Conservation (phyloP, 768 basidiomycete species). For the Hebeloma cylindrosporum region DNA sequence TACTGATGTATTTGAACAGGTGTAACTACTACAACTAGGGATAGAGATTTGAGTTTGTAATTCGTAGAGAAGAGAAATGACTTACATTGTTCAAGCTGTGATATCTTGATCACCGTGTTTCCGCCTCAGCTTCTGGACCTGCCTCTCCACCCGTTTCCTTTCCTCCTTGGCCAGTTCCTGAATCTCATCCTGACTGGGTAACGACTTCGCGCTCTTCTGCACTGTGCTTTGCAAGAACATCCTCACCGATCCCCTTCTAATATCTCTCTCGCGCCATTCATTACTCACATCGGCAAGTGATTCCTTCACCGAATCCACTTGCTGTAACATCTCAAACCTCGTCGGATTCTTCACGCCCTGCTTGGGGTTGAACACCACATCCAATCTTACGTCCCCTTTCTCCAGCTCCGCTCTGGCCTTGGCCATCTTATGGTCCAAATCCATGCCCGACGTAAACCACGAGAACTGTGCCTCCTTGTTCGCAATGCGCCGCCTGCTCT, state of each 20-base stretch:
- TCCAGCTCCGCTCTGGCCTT: conserved; percentile 58
- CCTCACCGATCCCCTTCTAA: conserved; percentile 35
- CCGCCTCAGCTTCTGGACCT: not conserved
- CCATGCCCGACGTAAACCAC: conserved; percentile 60
- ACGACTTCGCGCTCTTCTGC: conserved; percentile 11
- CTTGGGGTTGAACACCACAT: conserved; percentile 56
- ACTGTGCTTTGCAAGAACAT: conserved; percentile 45
- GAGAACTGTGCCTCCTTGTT: conserved; percentile 72
- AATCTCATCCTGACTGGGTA: conserved; percentile 19
- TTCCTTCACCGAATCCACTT: conserved; percentile 42
- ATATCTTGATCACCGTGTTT: not conserved
- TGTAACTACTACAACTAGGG: no score
- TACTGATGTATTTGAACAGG: no score
- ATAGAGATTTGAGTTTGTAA: no score
- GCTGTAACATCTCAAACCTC: conserved; percentile 40
- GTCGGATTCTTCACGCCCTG: conserved; percentile 36
- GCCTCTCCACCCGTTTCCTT: conserved; percentile 6
- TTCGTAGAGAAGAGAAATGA: no score
- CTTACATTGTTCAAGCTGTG: no score
- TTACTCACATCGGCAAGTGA: conserved; percentile 48
- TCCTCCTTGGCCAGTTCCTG: conserved; percentile 22
- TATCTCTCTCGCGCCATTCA: conserved; percentile 51
- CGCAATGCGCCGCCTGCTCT: conserved; percentile 33
- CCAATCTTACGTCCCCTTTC: conserved; percentile 52
- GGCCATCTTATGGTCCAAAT: conserved; percentile 64